Evolutionary conservation across 1,139 yeast species (phyloP), one percentile per base, ranked within the genome.

Genomic region (Spencermartinsiella ligniputridi): DNA sequence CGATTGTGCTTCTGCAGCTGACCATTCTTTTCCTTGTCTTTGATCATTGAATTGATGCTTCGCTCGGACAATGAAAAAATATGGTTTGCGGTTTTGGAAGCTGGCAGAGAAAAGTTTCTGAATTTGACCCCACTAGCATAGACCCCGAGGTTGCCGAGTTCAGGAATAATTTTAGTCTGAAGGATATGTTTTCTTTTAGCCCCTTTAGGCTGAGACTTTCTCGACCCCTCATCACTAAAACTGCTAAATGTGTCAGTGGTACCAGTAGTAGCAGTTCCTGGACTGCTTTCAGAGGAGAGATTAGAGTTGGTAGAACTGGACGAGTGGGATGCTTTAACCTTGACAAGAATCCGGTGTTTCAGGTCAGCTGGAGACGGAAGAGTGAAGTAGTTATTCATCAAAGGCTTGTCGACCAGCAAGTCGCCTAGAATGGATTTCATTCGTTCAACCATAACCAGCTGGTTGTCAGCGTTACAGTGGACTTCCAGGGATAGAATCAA

Each of bases 31-130:
- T 67, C 71, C 1, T 71, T 66, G 54, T 87, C 92, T 51, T 79
- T 81, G 25, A 79, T 59, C 79, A 89, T 76, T 6, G 77, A 68
- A 48, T 75, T 76, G 41, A 86, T 66, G 1, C 80, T 68, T 49
- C 84, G 79, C 58, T 92, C 98, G 48, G 83, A 82, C 47, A 94
- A 73, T 1, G 97, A 89, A 59, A 90, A 92, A 48, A 90, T 80
- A 63, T 90, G 97, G 53, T 84, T 84, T 47, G 66, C 70, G 0
- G 86, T 76, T 58, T 89, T 88, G 0, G 96, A 86, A 55, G 85
- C 95, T 0, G 96, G 95, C 30, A 87, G 68, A 0, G 95, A 81
- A 57, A 89, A 88, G 61, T 88, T 88, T 22, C 86, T 71, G 60
- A 84, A 90, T 57, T 83, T 87, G 30, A 79, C 60, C 0, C 97